Percentiles rank a stretch among this genome's conserved stretches.
phyloP scores from a whole-genome alignment of 495 filamentous ascomycete genomes.

The Penicillium desertorum region DNA sequence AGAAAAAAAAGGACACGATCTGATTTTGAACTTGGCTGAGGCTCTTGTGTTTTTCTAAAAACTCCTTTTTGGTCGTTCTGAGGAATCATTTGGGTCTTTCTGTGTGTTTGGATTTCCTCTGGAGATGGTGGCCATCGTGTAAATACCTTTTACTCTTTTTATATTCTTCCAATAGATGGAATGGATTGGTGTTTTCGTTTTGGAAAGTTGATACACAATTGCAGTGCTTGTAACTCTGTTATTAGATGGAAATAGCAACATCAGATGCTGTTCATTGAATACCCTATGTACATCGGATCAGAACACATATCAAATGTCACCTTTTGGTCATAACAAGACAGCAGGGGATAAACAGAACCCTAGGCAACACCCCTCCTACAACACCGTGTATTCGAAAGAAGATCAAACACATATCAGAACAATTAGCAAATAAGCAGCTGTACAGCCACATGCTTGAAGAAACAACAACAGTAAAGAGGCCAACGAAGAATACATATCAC shows the following conservation, averaged over 20 bases:
- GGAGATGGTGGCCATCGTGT: conserved; percentile 32
- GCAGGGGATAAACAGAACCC: not conserved
- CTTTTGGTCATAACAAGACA: not conserved
- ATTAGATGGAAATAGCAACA: not conserved
- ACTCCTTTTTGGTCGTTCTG: conserved; percentile 10
- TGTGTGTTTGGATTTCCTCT: conserved; percentile 10
- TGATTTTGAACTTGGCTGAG: conserved; percentile 6
- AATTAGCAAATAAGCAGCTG: not conserved
- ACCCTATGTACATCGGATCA: not conserved
- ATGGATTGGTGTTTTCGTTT: conserved; percentile 27
- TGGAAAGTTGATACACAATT: not conserved
- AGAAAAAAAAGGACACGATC: conserved; percentile 5
- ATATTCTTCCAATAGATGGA: conserved; percentile 37
- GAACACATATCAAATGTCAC: not conserved
- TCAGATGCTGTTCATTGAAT: not conserved
- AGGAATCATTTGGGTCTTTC: conserved; percentile 8
- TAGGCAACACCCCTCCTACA: not conserved
- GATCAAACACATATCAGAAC: not conserved
- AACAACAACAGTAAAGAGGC: not conserved
- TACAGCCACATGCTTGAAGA: not conserved
- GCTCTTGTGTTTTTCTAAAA: conserved; percentile 9
- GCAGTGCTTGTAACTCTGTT: not conserved
- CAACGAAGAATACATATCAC: conserved; percentile 43
- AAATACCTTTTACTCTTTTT: conserved; percentile 31
- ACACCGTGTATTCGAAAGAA: not conserved